Base-by-base conservation (phyloP, 768 basidiomycete species). In the Nevesoporus exiguus region DNA sequence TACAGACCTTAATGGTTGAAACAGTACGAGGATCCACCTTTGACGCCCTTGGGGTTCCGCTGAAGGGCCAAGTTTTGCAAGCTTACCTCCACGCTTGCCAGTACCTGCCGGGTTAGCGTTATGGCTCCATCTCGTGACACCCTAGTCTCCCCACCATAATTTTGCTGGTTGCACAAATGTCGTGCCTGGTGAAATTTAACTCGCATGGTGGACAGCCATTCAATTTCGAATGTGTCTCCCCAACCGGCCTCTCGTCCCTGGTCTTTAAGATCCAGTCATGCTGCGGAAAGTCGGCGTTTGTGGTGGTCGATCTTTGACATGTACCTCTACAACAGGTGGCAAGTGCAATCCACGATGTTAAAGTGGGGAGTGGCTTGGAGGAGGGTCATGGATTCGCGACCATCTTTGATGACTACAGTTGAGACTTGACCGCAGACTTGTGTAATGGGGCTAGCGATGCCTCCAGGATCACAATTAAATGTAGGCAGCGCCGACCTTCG, bases 111-210 rank as follows among this genome's bases (percentile, higher is more conserved):
- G 40, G 37, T 19, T 24, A 1, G 48, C 36, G 27, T 25, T 41
- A 21, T 40, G 56, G 94, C 97, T 17, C 95, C 95, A 66, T 95
- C 92, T 45, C 90, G 76, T 13, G 90, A 93, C 8, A 90, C 83
- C 74, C 90, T 88, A 42, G 90, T 78, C 63, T 90, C 85, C 47
- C 82, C 75, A 54, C 88, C 90, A 59, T 91, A 83, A 61, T 98
- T 98, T 93, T 94, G 98, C 3, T 88, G 86, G 66, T 98, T 98
- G 39, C 90, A 83, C 48, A 97, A 70, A 65, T 93, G 88, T 25
- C 85, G 80, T 31, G 88, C 88, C 42, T 81, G 81, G 57, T 76
- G 71, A 70, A 98, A 98, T 0, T 91, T 84, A 3, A 98, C 67
- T 3, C 79, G 77, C 13, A 80, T 73, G 0, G 83, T 88, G 59